phyloP scores from a whole-genome alignment of 805 yeast genomes.

The Metschnikowia dekortorum region DNA sequence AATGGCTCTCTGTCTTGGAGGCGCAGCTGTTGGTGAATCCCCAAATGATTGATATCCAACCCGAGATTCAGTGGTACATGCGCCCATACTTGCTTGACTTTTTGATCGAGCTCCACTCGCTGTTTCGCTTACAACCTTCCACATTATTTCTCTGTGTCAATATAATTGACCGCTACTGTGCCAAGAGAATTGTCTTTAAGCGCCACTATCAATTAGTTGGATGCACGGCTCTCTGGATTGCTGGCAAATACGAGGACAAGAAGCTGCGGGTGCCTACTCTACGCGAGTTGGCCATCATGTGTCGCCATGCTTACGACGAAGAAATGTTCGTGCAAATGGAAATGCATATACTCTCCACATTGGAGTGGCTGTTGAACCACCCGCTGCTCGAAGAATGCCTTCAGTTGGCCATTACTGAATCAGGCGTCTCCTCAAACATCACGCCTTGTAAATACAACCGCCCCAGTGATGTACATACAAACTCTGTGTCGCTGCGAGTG shows the following conservation, averaged over 20 bases:
- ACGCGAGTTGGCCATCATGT: constrained; percentile 50
- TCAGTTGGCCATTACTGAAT: constrained; percentile 38
- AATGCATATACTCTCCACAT: constrained; percentile 37
- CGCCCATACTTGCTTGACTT: constrained; percentile 43
- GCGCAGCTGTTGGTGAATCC: constrained; percentile 39
- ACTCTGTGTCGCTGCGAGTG: constrained; percentile 27
- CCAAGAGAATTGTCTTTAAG: constrained; percentile 43
- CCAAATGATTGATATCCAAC: constrained; percentile 48
- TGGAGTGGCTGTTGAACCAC: constrained; percentile 44
- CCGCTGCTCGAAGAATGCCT: constrained; percentile 51
- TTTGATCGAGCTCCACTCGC: constrained; percentile 40
- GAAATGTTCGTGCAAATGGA: constrained; percentile 49
- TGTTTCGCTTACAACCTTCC: constrained; percentile 38
- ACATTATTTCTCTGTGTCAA: constrained; percentile 42
- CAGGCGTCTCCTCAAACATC: constrained; percentile 21
- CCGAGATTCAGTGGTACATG: constrained; percentile 48
- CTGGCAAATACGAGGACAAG: constrained; percentile 54
- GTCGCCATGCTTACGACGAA: constrained; percentile 55
- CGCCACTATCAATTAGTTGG: constrained; percentile 46
- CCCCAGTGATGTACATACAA: constrained; percentile 8
- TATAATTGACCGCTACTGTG: constrained; percentile 44
- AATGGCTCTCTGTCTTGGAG: constrained; percentile 40
- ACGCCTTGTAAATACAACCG: constrained; percentile 25
- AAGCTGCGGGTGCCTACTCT: constrained; percentile 55
- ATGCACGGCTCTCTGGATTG: constrained; percentile 46